Conservation (phyloP, 2,329 filamentous ascomycete genomes). For the Calonectria leucothoes region DNA sequence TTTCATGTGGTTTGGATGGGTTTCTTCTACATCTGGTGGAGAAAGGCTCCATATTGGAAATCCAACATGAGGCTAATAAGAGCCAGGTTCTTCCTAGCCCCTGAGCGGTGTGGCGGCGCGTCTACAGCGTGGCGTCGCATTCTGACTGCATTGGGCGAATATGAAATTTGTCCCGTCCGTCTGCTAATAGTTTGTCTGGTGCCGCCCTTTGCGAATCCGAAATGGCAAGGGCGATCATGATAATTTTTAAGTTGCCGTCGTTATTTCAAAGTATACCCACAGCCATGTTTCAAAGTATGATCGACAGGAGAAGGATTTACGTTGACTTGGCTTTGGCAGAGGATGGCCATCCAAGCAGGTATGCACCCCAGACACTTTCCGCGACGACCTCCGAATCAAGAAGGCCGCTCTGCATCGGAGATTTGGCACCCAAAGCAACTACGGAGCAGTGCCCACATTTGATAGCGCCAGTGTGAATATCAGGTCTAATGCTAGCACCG, state of each 20-base stretch:
- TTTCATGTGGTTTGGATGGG: neutral
- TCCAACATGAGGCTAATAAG: conserved; percentile 21
- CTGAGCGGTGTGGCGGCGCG: conserved; percentile 39
- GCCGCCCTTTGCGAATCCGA: conserved; percentile 8
- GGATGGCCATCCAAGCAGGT: neutral
- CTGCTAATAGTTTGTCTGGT: neutral
- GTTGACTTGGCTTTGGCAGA: neutral
- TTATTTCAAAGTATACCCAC: neutral
- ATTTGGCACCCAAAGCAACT: neutral
- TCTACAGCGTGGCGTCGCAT: conserved; percentile 23
- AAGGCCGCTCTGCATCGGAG: neutral
- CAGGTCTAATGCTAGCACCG: neutral
- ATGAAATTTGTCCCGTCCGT: conserved; percentile 10
- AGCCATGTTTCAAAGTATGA: neutral
- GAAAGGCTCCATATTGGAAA: neutral
- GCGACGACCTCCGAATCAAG: neutral
- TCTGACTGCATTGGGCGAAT: conserved; percentile 17
- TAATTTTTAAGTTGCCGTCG: neutral
- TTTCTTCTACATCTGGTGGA: conserved; percentile 9
- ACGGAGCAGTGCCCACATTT: neutral
- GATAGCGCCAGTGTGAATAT: neutral
- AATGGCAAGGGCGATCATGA: neutral
- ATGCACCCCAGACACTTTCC: neutral
- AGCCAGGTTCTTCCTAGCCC: conserved; percentile 26
- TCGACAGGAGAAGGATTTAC: conserved; percentile 4